Base-by-base conservation (phyloP, 208 protist species). In the Wallacemonas sp. region DNA sequence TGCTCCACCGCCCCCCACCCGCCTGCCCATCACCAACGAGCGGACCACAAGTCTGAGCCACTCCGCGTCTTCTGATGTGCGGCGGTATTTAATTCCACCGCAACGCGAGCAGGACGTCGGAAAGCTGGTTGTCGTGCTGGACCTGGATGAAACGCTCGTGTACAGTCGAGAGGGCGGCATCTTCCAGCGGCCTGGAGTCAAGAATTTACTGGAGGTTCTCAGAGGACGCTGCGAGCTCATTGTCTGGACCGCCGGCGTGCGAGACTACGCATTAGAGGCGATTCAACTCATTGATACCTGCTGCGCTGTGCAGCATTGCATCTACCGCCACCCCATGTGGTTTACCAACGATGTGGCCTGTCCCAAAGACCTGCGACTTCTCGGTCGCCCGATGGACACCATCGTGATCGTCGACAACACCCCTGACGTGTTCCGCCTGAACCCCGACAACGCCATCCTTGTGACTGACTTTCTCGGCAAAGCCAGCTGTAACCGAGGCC, bases 101-200 rank as follows among this genome's bases (percentile, higher is more conserved):
- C 61, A 70, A 19, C 66, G 56, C 17, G 45, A 58, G 27, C 46
- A 75, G 63, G 79, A 88, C 59, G 76, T 66, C n/a, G 81, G 77
- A 12, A 93, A 90, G 47, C 72, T 94, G 21, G 88, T 88, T 2
- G 84, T 94, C 28, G 91, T 96, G 8, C 59, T 94, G n/a, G 88
- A 94, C 69, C 76, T 96, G 5, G 91, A 94, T 53, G 91, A 94
- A 73, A 96, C 90, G 22, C 79, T 96, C 8, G 88, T 96, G 26
- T 83, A 77, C 54, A 90, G 90, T 54, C 76, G 90, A n/a, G 66
- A 86, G 30, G 63, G 58, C 21, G 81, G 73, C 30, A 75, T 91
- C 46, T 66, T 87, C 19, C 60, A 70, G 67, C 81, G 90, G 21
- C 82, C 84, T 11, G 91, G 82, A 49, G 67, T 78, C 24, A 22